Base-by-base conservation (phyloP, 352 stramenopile genomes). In the Albugo candida region DNA sequence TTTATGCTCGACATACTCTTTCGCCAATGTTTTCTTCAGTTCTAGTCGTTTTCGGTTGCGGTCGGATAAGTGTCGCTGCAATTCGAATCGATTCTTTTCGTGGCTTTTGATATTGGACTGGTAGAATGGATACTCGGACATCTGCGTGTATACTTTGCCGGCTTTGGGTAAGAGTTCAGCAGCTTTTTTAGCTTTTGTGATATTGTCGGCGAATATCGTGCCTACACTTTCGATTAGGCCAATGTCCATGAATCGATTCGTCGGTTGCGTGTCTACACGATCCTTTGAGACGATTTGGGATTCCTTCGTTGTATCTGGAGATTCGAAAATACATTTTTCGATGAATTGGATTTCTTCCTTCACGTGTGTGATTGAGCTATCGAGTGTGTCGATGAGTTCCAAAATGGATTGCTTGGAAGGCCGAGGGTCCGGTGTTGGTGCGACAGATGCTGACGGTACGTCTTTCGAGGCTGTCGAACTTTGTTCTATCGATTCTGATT, bases 1-100 rank as follows among this genome's bases (percentile, higher is more conserved):
- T 40, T 89, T 84, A 37, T 88, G 48, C 13, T 87, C 70, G 5
- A 88, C 53, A 37, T 86, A 92, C 19, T 92, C 79, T 14, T 70
- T 61, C 5, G 79, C 76, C 5, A 89, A 60, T 27, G 63, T 70
- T 20, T 80, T 80, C 45, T 86, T 53, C 31, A 77, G 63, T 18
- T 83, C 68, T 49, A 84, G 54, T n/a, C 74, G 71, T 42, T 58
- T 34, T 36, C 65, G 64, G 55, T 92, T 88, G 14, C 75, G 63
- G 41, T 48, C 63, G 11, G 70, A 64, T 11, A 89, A 69, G 46
- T 83, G 77, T 24, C 71, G 41, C 5, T 69, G 68, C 14, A 92
- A 61, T 36, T 60, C 53, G n/a, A 82, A 56, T 13, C 62, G 56
- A 35, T 88, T 36, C 5, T 60, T 54, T 17, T 52, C 51, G 2